These are phyloP conservation scores for Bonia amplexicaulis DNA, from an alignment of 176 grass and related monocot genomes.

Conservation along the genomic window DNA sequence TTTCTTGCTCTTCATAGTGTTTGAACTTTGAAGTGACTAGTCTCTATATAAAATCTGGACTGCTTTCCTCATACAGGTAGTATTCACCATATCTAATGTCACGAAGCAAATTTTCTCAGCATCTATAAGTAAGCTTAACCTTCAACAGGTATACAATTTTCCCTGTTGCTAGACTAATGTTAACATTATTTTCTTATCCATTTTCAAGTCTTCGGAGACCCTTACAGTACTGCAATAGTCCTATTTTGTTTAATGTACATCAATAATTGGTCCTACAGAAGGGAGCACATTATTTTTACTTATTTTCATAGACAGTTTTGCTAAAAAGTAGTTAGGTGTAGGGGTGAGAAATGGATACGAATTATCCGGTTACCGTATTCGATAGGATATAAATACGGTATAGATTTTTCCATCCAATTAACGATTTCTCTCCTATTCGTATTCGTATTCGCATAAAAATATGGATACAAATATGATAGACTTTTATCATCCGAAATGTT, in stretches of 20 bases:
- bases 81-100: slow-evolving; percentile 41
- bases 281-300: neutral
- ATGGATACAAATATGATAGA: no score
- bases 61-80: slow-evolving; percentile 41
- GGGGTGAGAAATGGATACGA: no score
- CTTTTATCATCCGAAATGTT: no score
- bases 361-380: no score
- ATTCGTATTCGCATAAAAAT: no score
- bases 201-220: neutral
- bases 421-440: no score
- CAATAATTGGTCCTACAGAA: neutral
- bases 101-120: slow-evolving; percentile 51
- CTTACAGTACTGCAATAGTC: neutral
- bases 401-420: no score
- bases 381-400: no score
- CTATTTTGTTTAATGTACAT: neutral
- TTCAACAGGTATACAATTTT: slow-evolving; percentile 56
- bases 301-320: neutral
- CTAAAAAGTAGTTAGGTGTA: neutral
- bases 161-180: neutral
- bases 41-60: neutral
- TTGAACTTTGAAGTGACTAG: slow-evolving; percentile 11
- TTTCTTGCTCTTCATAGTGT: slow-evolving; percentile 19
- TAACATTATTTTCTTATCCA: neutral
- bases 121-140: slow-evolving; percentile 53